phyloP scores from a whole-genome alignment of 2,329 filamentous ascomycete genomes.

The Cryphonectria radicalis region DNA sequence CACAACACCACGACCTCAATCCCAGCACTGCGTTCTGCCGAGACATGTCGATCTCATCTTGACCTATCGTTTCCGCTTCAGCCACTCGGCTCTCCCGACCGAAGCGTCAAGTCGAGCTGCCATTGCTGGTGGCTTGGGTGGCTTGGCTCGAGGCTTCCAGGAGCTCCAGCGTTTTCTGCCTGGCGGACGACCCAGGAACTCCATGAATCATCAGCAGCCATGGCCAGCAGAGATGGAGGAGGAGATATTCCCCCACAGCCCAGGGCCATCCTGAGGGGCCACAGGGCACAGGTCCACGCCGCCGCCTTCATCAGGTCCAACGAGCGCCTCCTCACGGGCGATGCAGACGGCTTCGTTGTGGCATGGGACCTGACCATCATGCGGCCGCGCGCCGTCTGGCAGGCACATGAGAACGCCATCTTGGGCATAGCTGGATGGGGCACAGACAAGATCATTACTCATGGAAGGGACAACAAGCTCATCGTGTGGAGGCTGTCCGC shows the following conservation, averaged over 20 bases:
- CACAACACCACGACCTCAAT: background rate
- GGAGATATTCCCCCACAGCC: constrained; percentile 45
- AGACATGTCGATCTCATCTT: constrained; percentile 28
- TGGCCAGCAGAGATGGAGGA: constrained; percentile 33
- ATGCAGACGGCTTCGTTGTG: constrained; percentile 87
- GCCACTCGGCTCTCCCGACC: constrained; percentile 9
- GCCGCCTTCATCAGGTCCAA: constrained; percentile 75
- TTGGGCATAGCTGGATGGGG: constrained; percentile 76
- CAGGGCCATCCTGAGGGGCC: constrained; percentile 78
- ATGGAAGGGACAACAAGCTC: constrained; percentile 87
- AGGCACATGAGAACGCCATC: constrained; percentile 77
- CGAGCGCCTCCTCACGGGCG: constrained; percentile 78
- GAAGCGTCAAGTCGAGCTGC: background rate
- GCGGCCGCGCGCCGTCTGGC: constrained; percentile 83
- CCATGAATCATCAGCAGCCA: constrained; percentile 23
- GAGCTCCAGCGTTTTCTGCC: background rate
- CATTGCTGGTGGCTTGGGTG: constrained; percentile 10
- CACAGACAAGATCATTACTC: constrained; percentile 79
- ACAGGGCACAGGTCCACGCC: constrained; percentile 78
- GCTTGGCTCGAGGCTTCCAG: constrained; percentile 12
- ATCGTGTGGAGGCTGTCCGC: constrained; percentile 77
- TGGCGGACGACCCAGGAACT: background rate
- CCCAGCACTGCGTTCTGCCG: constrained; percentile 16
- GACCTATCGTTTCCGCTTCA: constrained; percentile 9
- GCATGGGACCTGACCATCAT: constrained; percentile 85